Percentiles rank a stretch among this genome's conserved stretches.
Conservation (phyloP, 805 yeast genomes). For the Lachancea sp. region DNA sequence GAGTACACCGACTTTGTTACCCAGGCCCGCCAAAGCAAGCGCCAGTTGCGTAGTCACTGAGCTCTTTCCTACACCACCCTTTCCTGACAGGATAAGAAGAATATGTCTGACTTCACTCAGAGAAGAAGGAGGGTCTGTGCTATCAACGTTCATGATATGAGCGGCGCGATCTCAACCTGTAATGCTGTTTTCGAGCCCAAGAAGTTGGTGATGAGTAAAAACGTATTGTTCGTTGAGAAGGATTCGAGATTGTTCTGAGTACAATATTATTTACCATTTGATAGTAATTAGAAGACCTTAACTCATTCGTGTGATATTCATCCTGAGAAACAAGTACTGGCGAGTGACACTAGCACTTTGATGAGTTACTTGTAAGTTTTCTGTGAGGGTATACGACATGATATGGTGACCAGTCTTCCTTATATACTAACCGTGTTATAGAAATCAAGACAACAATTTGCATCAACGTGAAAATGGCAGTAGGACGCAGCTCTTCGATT, state of each 20-base stretch:
- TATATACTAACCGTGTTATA: background rate
- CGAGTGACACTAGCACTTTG: background rate
- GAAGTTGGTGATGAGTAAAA: background rate
- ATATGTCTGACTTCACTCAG: conserved; percentile 62
- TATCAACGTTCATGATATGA: background rate
- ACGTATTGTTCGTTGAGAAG: background rate
- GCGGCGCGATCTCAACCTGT: background rate
- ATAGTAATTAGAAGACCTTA: background rate
- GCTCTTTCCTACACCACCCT: conserved; percentile 97
- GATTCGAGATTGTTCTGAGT: background rate
- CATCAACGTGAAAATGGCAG: conserved; percentile 25
- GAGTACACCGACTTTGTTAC: conserved; percentile 82
- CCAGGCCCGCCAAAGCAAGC: conserved; percentile 62
- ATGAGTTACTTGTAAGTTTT: conserved; percentile 10
- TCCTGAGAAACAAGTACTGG: no score
- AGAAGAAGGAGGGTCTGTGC: conserved; percentile 27
- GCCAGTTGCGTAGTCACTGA: conserved; percentile 94
- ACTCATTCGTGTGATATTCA: background rate
- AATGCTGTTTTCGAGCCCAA: background rate
- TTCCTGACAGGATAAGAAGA: conserved; percentile 79
- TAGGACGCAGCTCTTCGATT: conserved; percentile 30
- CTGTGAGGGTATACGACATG: background rate
- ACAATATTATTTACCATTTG: background rate
- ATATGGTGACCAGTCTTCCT: background rate
- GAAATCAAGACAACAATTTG: conserved; percentile 12